Evolutionary conservation across 2,329 filamentous ascomycete species (phyloP).

Genomic region (Aspergillus sp.): DNA sequence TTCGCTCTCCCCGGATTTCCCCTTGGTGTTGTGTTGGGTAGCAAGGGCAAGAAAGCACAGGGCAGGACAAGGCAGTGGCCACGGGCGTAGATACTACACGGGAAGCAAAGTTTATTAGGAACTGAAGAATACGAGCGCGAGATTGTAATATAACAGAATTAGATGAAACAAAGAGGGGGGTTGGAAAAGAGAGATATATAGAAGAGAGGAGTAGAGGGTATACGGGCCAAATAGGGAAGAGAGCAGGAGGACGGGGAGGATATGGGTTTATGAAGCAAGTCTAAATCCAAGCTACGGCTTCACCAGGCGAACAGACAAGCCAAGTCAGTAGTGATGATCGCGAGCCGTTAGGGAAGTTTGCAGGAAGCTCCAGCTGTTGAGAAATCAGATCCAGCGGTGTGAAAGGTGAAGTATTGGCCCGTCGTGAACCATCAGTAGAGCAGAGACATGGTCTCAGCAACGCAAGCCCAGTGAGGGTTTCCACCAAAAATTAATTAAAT

Average conservation of each 20-base stretch:
- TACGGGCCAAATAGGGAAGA: slow-evolving; percentile 3
- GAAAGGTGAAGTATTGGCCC: slow-evolving; percentile 6
- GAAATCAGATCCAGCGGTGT: slow-evolving; percentile 7
- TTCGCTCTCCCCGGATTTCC: slow-evolving; percentile 1
- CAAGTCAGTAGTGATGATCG: slow-evolving; percentile 4
- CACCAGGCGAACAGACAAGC: slow-evolving; percentile 1
- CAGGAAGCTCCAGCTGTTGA: neutral
- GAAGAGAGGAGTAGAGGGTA: neutral
- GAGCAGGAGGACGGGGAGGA: slow-evolving; percentile 1
- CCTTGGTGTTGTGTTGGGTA: slow-evolving; percentile 7
- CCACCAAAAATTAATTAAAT: neutral
- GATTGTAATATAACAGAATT: slow-evolving; percentile 5
- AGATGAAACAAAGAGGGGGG: neutral
- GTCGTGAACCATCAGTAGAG: slow-evolving; percentile 1
- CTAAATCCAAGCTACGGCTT: neutral
- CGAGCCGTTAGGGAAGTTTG: slow-evolving; percentile 4
- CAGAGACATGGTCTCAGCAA: neutral
- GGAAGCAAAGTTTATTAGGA: slow-evolving; percentile 7
- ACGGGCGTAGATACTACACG: neutral
- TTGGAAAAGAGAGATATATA: neutral
- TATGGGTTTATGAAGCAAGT: slow-evolving; percentile 4
- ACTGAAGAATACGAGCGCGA: neutral
- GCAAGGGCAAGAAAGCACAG: slow-evolving; percentile 1
- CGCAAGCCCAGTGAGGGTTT: neutral
- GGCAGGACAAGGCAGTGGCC: neutral